Evolutionary conservation across 345 rosid genomes (phyloP), one percentile per base, ranked within the genome.

Genomic region (Litchi chinensis): DNA sequence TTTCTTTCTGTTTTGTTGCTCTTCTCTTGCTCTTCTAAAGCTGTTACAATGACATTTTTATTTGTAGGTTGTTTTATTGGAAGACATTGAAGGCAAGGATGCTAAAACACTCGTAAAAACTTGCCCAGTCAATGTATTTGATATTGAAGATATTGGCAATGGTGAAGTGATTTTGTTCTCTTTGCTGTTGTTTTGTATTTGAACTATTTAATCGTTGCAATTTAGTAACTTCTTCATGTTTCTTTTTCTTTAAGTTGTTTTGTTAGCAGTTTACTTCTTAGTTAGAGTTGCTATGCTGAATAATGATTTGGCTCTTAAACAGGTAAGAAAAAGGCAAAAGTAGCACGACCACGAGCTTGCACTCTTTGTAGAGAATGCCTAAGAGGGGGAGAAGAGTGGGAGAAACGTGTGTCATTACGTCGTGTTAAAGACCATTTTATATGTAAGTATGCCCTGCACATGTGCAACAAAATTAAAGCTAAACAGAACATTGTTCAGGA

Each of bases 311-410:
- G 63, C 59, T 77, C 76, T 54, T 75, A 78, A 77, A 77, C 92
- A 95, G 97, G 89, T 79, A 89, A 71, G 84, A 90, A 84, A 83
- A 94, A 86, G 87, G 97, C 98, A 76, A 93, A 79, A 11, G 97
- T 94, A 71, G 95, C 93, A 39, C 80, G 85, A 43, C 91, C 98
- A 5, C 91, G 98, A 67, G 83, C 87, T 2, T 96, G 99, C 86
- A 93, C 98, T 0, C 86, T 96, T 76, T 94, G 99, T 79, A 89
- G 97, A 78, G 94, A 93, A 82, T 94, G 99, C 86, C 63, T 93
- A 76, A 89, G 93, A 85, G 91, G 78, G 64, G 90, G 85, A 40
- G 86, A 81, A n/a, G 83, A 72, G 39, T 90, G 92, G 94, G 89
- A 87, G 74, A 83, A 87, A 39, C 87, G 87, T 12, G 89, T 94